These are phyloP conservation scores for Neonectria coccinea DNA, from an alignment of 2,329 filamentous ascomycete genomes.

Conservation along the genomic window DNA sequence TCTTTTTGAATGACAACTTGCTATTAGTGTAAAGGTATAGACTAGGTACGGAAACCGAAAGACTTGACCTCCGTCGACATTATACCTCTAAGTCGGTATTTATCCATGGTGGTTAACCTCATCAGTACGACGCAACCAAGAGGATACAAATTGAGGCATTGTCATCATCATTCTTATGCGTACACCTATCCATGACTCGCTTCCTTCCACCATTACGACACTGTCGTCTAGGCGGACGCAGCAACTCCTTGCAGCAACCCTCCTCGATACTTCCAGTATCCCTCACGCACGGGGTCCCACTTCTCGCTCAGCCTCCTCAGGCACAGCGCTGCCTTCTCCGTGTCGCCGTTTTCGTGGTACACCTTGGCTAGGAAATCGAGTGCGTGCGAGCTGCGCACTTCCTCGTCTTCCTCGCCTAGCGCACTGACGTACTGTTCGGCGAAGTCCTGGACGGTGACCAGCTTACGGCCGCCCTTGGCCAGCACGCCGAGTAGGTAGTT, in stretches of 20 bases:
- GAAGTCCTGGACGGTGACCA: slow-evolving; percentile 61
- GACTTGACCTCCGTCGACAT: not conserved
- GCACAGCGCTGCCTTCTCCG: slow-evolving; percentile 74
- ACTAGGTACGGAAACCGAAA: not conserved
- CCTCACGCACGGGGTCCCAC: slow-evolving; percentile 91
- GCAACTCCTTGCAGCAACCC: slow-evolving; percentile 41
- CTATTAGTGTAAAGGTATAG: not conserved
- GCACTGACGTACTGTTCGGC: slow-evolving; percentile 63
- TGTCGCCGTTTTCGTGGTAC: slow-evolving; percentile 67
- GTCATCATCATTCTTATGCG: not conserved
- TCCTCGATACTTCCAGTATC: slow-evolving; percentile 83
- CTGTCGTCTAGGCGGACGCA: not conserved
- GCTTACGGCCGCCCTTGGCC: slow-evolving; percentile 69
- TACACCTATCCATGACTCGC: not conserved
- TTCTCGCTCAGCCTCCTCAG: slow-evolving; percentile 80
- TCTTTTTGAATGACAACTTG: not conserved
- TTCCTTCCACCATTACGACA: not conserved
- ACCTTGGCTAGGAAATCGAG: slow-evolving; percentile 80
- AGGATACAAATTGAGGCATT: not conserved
- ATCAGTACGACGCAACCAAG: not conserved
- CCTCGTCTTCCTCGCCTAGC: slow-evolving; percentile 60
- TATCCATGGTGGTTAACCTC: not conserved
- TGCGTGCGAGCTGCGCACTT: slow-evolving; percentile 72
- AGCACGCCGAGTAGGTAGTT: slow-evolving; percentile 87
- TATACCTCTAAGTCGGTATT: not conserved